Evolutionary conservation across 345 rosid species (phyloP).

Genomic region (Anastatica hierochuntica): DNA sequence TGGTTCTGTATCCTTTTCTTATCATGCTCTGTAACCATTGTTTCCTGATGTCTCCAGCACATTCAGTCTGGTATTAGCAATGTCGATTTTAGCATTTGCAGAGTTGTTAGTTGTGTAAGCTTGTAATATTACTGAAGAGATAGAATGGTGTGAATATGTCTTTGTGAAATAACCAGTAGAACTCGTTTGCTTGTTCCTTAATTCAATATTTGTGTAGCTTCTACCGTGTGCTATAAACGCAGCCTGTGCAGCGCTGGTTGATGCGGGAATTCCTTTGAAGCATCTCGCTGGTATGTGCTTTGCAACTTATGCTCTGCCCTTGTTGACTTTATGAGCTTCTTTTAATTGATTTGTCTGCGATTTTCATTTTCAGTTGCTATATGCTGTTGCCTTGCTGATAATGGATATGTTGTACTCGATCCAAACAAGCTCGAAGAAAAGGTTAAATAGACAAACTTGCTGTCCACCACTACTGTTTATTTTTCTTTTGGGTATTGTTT

Average conservation of each 20-base stretch:
- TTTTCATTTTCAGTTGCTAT: conserved; percentile 55
- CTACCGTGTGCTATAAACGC: conserved; percentile 93
- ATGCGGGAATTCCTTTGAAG: conserved; percentile 91
- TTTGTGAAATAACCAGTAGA: not conserved
- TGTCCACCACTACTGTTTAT: not conserved
- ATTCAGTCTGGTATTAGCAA: not conserved
- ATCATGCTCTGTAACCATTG: not conserved
- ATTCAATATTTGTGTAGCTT: conserved; percentile 45
- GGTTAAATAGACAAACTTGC: conserved; percentile 29
- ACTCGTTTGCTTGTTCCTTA: conserved; percentile 30
- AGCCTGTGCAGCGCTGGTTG: conserved; percentile 89
- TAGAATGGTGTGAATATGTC: not conserved
- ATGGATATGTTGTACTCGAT: conserved; percentile 54
- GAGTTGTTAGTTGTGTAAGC: not conserved
- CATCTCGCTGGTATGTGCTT: conserved; percentile 71
- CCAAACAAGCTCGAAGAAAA: conserved; percentile 87
- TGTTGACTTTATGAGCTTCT: not conserved
- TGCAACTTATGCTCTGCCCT: not conserved
- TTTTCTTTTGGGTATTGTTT: not conserved
- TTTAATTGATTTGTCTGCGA: conserved; percentile 1
- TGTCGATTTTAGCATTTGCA: not conserved
- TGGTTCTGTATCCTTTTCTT: conserved; percentile 82
- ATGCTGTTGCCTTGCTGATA: conserved; percentile 68
- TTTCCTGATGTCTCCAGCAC: not conserved
- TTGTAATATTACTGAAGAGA: not conserved